A percentile compares a stretch with the other conserved stretches of the same genome.
These are phyloP conservation scores for Aspergillus quadricinctus DNA, from an alignment of 2,329 filamentous ascomycete species.

Conservation along the genomic window DNA sequence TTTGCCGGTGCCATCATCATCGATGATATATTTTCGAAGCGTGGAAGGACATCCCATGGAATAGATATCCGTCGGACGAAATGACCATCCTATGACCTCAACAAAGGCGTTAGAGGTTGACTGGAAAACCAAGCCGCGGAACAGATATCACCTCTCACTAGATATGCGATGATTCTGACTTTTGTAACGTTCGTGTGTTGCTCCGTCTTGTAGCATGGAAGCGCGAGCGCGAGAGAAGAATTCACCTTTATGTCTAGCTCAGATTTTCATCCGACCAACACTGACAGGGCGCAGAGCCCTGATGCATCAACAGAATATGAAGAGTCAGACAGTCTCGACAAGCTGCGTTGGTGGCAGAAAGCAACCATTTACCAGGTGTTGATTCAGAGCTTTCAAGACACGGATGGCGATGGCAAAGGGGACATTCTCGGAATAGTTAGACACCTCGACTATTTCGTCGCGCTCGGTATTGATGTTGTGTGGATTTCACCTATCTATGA, in stretches of 20 bases:
- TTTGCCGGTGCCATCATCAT: not conserved
- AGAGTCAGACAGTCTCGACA: conserved; percentile 9
- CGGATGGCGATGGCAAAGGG: conserved; percentile 31
- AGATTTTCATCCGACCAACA: not conserved
- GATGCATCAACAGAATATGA: conserved; percentile 2
- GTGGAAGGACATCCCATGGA: conserved; percentile 4
- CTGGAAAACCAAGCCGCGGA: not conserved
- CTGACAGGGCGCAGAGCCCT: not conserved
- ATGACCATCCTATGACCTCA: conserved; percentile 6
- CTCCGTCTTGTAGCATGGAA: not conserved
- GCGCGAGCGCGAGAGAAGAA: not conserved
- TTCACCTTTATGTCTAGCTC: not conserved
- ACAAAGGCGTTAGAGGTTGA: not conserved
- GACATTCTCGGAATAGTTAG: conserved; percentile 29
- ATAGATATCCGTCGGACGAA: conserved; percentile 1
- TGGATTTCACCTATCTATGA: conserved; percentile 47
- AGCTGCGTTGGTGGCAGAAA: conserved; percentile 37
- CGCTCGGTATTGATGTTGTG: conserved; percentile 29
- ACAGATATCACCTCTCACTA: not conserved
- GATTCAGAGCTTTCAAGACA: conserved; percentile 32
- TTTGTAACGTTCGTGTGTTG: not conserved
- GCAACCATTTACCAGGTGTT: conserved; percentile 30
- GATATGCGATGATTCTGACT: not conserved
- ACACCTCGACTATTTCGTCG: conserved; percentile 26
- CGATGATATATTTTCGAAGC: not conserved